A percentile compares a stretch with the other conserved stretches of the same genome.
Evolutionary conservation across 306 rosid species (phyloP).

Genomic region (Leucaena leucocephala): DNA sequence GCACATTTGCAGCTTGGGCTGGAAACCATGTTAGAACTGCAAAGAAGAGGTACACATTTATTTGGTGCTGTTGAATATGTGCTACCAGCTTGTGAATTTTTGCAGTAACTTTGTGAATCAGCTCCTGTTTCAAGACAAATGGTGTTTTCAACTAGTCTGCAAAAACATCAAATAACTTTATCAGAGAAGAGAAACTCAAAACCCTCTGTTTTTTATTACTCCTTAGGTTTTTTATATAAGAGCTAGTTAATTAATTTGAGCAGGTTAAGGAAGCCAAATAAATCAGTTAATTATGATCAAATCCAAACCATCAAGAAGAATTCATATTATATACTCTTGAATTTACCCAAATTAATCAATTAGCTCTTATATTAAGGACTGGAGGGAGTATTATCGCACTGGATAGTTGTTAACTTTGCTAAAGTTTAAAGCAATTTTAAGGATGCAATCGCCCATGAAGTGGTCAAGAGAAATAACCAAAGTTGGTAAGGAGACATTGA

Average conservation of each 20-base stretch:
- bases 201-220: too few relatives aligned
- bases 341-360: too few relatives aligned
- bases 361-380: too few relatives aligned
- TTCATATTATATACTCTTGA: too few relatives aligned
- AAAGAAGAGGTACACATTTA: slow-evolving; percentile 42
- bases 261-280: too few relatives aligned
- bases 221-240: too few relatives aligned
- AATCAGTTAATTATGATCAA: too few relatives aligned
- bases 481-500: neutral
- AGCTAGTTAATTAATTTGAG: too few relatives aligned
- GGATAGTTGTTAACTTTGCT: too few relatives aligned
- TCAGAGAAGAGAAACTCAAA: slow-evolving; percentile 31
- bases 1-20: slow-evolving; percentile 83
- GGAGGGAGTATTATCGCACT: too few relatives aligned
- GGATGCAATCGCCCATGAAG: neutral
- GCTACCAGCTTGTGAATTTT: neutral
- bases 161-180: slow-evolving; percentile 19
- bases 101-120: slow-evolving; percentile 47
- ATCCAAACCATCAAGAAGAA: too few relatives aligned
- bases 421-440: too few relatives aligned
- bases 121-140: slow-evolving; percentile 46
- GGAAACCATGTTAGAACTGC: slow-evolving; percentile 41
- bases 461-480: neutral
- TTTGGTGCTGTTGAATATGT: slow-evolving; percentile 37
- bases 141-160: slow-evolving; percentile 59